Evolutionary conservation across 2,329 filamentous ascomycete species (phyloP), one percentile per base, ranked within the genome.

Genomic region (Aspergillus ochraceoroseus): DNA sequence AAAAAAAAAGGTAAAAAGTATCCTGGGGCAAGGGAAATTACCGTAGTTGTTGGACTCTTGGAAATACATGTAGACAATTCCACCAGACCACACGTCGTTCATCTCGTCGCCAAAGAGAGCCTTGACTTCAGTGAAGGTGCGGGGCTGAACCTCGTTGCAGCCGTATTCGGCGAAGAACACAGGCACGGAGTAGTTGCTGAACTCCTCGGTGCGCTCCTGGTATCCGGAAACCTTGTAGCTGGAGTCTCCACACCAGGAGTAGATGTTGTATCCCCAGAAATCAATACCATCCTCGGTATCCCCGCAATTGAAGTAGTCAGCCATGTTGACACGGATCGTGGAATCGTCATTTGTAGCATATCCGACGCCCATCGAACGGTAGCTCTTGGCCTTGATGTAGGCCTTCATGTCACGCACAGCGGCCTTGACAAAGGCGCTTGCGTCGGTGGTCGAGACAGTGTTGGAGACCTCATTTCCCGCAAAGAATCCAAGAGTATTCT

Each of bases 221-320:
- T 87, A 96, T 36, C 87, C 86, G 2, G 90, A 95, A 47, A 75
- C 63, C 23, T 73, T 62, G 71, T 85, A 90, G 55, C 73, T 80
- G 61, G 85, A 94, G 57, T 88, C 66, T 52, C 89, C 90, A 65
- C 90, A 96, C 90, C 90, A 96, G 29, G 87, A 94, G 77, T 96
- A 96, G 70, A 96, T 94, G 74, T 96, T 96, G 82, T 95, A 95
- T 44, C 90, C 90, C 87, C 87, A 96, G 74, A 92, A 96, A 67
- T 96, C 92, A 52, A 95, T 94, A 47, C 84, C 65, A 56, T 69
- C 66, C n/a, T 74, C 70, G 46, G 78, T 66, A 46, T 52, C 43
- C 31, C 87, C 85, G 62, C 90, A 96, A 76, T 94, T 89, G 74
- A 96, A 95, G 77, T 94, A 96, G 62, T 87, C 72, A 49, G 87